phyloP scores from a whole-genome alignment of 176 grass and related monocot genomes.

The Zea luxurians region DNA sequence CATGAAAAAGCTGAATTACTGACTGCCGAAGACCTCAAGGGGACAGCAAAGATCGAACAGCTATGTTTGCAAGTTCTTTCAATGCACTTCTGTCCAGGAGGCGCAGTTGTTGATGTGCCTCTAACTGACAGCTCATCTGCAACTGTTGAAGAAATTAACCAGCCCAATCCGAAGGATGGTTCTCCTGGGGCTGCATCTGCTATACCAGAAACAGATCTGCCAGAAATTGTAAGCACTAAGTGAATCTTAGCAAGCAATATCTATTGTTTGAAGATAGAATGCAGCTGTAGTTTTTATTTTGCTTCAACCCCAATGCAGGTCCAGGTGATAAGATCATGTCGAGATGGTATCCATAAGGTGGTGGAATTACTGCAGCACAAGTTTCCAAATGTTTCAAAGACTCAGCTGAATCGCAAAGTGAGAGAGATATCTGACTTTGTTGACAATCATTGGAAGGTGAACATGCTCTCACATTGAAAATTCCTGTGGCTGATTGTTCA shows the following conservation, averaged over 20 bases:
- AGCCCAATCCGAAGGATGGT: conserved; percentile 43
- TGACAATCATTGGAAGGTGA: conserved; percentile 90
- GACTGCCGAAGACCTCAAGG: conserved; percentile 51
- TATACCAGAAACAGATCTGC: conserved; percentile 60
- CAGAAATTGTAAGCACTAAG: conserved; percentile 78
- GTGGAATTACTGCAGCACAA: conserved; percentile 71
- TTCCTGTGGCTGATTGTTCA: background rate
- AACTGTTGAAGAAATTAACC: conserved; percentile 39
- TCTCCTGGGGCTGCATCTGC: conserved; percentile 39
- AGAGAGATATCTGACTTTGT: conserved; percentile 80
- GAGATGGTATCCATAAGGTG: conserved; percentile 74
- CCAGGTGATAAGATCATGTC: conserved; percentile 64
- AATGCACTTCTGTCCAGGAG: conserved; percentile 60
- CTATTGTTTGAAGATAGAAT: conserved; percentile 23
- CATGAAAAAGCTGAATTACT: conserved; percentile 63
- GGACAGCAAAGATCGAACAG: conserved; percentile 64
- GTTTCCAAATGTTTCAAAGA: conserved; percentile 61
- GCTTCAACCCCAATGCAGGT: conserved; percentile 53
- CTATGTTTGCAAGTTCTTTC: conserved; percentile 84
- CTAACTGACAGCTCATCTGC: conserved; percentile 35
- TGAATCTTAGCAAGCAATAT: conserved; percentile 5
- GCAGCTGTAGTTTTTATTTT: conserved; percentile 14
- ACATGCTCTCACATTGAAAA: conserved; percentile 5
- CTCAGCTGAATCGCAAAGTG: conserved; percentile 74
- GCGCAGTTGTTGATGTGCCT: conserved; percentile 45